Evolutionary conservation across 805 yeast species (phyloP).

Genomic region (Hyphopichia homilentoma): DNA sequence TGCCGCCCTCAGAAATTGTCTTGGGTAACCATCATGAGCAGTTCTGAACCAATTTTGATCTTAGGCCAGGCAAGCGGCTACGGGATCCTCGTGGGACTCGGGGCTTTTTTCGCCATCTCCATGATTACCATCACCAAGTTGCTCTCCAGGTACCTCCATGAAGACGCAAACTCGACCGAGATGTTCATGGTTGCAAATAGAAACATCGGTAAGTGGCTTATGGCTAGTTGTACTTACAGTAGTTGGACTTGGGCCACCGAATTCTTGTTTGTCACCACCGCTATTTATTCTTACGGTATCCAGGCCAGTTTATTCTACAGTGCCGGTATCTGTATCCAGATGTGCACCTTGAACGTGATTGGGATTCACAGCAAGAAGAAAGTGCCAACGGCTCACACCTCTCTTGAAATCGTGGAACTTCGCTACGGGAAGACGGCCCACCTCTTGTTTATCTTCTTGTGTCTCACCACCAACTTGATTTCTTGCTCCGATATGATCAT

Average conservation of each 20-base stretch:
- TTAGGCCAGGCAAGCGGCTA: slow-evolving; percentile 26
- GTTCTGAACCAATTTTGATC: slow-evolving; percentile 10
- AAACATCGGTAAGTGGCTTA: slow-evolving; percentile 17
- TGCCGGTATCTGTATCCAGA: slow-evolving; percentile 24
- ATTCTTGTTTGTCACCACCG: slow-evolving; percentile 20
- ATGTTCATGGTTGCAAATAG: slow-evolving; percentile 26
- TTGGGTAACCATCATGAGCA: too few relatives aligned
- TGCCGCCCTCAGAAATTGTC: too few relatives aligned
- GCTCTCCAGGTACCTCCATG: slow-evolving; percentile 19
- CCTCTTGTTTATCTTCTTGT: slow-evolving; percentile 20
- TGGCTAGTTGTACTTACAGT: slow-evolving; percentile 21
- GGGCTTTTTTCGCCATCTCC: slow-evolving; percentile 27
- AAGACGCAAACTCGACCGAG: slow-evolving; percentile 22
- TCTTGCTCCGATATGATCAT: slow-evolving; percentile 25
- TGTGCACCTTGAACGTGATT: slow-evolving; percentile 19
- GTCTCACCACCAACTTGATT: slow-evolving; percentile 19
- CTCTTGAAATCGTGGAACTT: slow-evolving; percentile 25
- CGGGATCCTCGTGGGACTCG: slow-evolving; percentile 28
- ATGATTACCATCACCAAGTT: slow-evolving; percentile 23
- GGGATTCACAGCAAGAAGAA: slow-evolving; percentile 26
- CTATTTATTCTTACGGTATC: slow-evolving; percentile 23
- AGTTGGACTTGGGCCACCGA: slow-evolving; percentile 30
- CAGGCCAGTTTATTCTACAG: slow-evolving; percentile 21
- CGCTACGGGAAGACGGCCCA: slow-evolving; percentile 23
- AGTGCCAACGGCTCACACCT: slow-evolving; percentile 25